Evolutionary conservation across 2,329 filamentous ascomycete genomes (phyloP).

Genomic region (Knoxdaviesia proteae): DNA sequence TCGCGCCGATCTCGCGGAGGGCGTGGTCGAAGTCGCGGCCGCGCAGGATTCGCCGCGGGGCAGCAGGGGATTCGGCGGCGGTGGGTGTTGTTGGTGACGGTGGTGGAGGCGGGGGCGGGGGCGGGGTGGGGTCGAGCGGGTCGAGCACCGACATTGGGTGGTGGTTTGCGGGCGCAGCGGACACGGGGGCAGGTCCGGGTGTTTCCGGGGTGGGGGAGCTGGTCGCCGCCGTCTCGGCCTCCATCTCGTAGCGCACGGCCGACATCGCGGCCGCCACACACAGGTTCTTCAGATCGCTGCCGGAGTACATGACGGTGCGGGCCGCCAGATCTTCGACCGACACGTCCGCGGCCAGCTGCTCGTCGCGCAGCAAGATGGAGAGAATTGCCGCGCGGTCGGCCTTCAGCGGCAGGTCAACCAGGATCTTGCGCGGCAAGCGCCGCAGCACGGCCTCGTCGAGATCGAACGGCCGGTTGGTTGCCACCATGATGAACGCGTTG

Average conservation of each 20-base stretch:
- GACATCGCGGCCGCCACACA: constrained; percentile 62
- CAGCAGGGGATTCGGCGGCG: too few species aligned
- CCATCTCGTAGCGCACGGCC: constrained; percentile 54
- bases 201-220: constrained; percentile 32
- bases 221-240: constrained; percentile 12
- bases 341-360: constrained; percentile 39
- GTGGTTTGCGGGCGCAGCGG: constrained; percentile 25
- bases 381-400: constrained; percentile 48
- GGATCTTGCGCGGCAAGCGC: constrained; percentile 49
- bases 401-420: constrained; percentile 52
- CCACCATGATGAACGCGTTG: constrained; percentile 92
- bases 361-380: constrained; percentile 47
- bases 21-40: constrained; percentile 65
- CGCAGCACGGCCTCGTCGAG: constrained; percentile 73
- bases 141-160: too few species aligned
- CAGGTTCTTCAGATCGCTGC: constrained; percentile 66
- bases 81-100: too few species aligned
- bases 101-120: background rate
- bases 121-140: background rate
- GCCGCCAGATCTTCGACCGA: constrained; percentile 41
- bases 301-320: constrained; percentile 57
- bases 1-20: constrained; percentile 73
- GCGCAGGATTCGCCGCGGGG: constrained; percentile 23
- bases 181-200: too few species aligned
- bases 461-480: constrained; percentile 88